Conservation (phyloP, 2,329 filamentous ascomycete genomes). For the Trichoderma endophyticum region DNA sequence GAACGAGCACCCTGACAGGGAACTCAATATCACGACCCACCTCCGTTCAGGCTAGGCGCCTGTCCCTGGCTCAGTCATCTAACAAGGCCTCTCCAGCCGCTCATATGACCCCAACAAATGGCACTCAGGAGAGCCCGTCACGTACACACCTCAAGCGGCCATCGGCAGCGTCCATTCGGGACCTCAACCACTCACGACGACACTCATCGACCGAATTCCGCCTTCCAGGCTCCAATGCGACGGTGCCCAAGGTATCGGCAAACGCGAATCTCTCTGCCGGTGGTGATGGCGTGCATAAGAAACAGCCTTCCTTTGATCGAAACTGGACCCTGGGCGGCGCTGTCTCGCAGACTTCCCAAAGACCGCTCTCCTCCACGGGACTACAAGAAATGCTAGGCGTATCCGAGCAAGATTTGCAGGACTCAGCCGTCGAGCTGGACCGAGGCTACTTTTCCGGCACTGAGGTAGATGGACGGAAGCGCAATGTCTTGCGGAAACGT, state of each 20-base stretch:
- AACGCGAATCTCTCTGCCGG: slow-evolving; percentile 43
- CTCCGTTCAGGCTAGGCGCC: slow-evolving; percentile 46
- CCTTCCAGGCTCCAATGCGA: slow-evolving; percentile 28
- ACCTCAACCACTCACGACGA: slow-evolving; percentile 77
- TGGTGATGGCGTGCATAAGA: slow-evolving; percentile 51
- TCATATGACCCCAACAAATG: slow-evolving; percentile 37
- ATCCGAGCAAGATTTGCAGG: slow-evolving; percentile 41
- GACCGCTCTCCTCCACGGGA: slow-evolving; percentile 54
- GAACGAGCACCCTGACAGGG: slow-evolving; percentile 54
- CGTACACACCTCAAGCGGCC: slow-evolving; percentile 58
- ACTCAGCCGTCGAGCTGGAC: slow-evolving; percentile 64
- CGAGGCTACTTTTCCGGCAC: slow-evolving; percentile 91
- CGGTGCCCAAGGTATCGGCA: slow-evolving; percentile 40
- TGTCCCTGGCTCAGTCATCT: slow-evolving; percentile 51
- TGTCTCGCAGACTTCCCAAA: slow-evolving; percentile 37
- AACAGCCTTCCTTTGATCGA: slow-evolving; percentile 66
- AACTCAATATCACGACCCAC: slow-evolving; percentile 43
- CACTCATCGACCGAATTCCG: slow-evolving; percentile 83
- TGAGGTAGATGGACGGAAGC: slow-evolving; percentile 71
- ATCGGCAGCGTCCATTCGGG: slow-evolving; percentile 77
- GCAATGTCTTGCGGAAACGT: slow-evolving; percentile 80
- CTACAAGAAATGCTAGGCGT: slow-evolving; percentile 42
- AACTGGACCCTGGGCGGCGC: slow-evolving; percentile 65
- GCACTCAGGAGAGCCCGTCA: slow-evolving; percentile 44
- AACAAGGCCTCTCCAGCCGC: slow-evolving; percentile 43